Conservation (phyloP, 768 basidiomycete species). For the Amanita polypyramis region DNA sequence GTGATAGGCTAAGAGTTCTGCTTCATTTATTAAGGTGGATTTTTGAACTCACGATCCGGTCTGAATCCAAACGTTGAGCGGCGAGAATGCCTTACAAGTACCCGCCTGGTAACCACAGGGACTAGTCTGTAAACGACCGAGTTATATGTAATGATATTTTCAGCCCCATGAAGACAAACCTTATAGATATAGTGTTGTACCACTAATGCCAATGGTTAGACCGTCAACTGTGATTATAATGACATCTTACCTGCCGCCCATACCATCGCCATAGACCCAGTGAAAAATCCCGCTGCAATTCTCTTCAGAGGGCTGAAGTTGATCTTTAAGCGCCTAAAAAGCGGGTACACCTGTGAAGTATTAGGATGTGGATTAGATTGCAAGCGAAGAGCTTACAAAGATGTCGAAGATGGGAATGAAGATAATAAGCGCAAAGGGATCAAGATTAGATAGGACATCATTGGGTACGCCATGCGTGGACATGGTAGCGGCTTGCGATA, state of each 20-base stretch:
- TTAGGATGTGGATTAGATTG: not conserved
- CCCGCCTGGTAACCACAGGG: conserved; percentile 44
- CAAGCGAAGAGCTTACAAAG: conserved; percentile 22
- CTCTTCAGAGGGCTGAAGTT: conserved; percentile 52
- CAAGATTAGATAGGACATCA: conserved; percentile 69
- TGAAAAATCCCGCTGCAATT: conserved; percentile 46
- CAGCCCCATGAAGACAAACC: conserved; percentile 27
- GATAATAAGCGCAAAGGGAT: conserved; percentile 68
- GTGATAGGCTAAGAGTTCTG: not conserved
- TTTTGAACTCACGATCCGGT: conserved; percentile 44
- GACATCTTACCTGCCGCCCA: conserved; percentile 37
- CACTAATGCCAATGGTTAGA: conserved; percentile 18
- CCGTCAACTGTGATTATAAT: too few relatives aligned
- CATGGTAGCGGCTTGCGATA: conserved; percentile 76
- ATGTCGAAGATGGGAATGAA: conserved; percentile 62
- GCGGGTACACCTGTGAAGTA: conserved; percentile 42
- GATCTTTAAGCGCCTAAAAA: conserved; percentile 36
- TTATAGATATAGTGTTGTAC: conserved; percentile 71
- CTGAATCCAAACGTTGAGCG: conserved; percentile 71
- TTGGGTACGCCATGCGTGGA: conserved; percentile 59
- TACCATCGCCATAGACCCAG: conserved; percentile 47
- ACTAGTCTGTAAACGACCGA: conserved; percentile 21
- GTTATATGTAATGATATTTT: conserved; percentile 5
- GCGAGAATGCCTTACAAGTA: conserved; percentile 40
- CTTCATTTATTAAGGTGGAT: not conserved